Percentiles rank a stretch among this genome's conserved stretches.
Evolutionary conservation across 495 filamentous ascomycete species (phyloP).

Genomic region (Entonaema liquescens): DNA sequence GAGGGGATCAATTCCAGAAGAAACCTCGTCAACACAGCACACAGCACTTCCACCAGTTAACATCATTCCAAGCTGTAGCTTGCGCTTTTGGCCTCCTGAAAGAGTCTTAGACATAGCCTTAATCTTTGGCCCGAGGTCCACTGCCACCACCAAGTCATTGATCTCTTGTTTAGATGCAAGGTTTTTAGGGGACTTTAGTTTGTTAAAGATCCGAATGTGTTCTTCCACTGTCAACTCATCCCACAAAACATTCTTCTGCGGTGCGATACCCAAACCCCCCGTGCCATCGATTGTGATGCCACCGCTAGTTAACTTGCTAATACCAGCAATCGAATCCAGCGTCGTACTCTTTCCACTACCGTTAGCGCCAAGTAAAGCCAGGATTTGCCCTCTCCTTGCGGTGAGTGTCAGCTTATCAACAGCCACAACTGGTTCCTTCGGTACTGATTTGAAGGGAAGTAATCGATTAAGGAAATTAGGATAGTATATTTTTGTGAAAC

Average conservation of each 20-base stretch:
- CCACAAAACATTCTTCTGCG: slow-evolving; percentile 92
- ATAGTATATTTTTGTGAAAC: slow-evolving; percentile 77
- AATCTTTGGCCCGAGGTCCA: slow-evolving; percentile 76
- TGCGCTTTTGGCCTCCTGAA: slow-evolving; percentile 88
- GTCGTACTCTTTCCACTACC: slow-evolving; percentile 89
- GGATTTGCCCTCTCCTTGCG: slow-evolving; percentile 77
- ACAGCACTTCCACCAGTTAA: slow-evolving; percentile 83
- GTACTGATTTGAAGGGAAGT: slow-evolving; percentile 63
- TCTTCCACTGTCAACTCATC: slow-evolving; percentile 82
- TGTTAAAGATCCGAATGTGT: slow-evolving; percentile 81
- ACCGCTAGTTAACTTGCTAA: slow-evolving; percentile 74
- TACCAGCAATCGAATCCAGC: slow-evolving; percentile 82
- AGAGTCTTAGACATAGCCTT: slow-evolving; percentile 72
- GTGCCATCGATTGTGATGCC: slow-evolving; percentile 74
- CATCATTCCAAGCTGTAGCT: slow-evolving; percentile 94
- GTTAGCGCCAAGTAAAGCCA: slow-evolving; percentile 84
- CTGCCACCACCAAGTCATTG: slow-evolving; percentile 65
- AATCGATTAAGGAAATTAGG: slow-evolving; percentile 68
- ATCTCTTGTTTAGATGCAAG: slow-evolving; percentile 64
- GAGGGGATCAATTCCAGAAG: slow-evolving; percentile 82
- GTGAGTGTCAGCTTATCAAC: slow-evolving; percentile 73
- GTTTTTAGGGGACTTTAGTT: slow-evolving; percentile 69
- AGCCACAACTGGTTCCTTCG: slow-evolving; percentile 71
- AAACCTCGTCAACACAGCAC: slow-evolving; percentile 90
- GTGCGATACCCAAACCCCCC: slow-evolving; percentile 84